A percentile compares a stretch with the other conserved stretches of the same genome.
Conservation (phyloP, 1,284 basidiomycete species). For the Fomitopsis palustris region DNA sequence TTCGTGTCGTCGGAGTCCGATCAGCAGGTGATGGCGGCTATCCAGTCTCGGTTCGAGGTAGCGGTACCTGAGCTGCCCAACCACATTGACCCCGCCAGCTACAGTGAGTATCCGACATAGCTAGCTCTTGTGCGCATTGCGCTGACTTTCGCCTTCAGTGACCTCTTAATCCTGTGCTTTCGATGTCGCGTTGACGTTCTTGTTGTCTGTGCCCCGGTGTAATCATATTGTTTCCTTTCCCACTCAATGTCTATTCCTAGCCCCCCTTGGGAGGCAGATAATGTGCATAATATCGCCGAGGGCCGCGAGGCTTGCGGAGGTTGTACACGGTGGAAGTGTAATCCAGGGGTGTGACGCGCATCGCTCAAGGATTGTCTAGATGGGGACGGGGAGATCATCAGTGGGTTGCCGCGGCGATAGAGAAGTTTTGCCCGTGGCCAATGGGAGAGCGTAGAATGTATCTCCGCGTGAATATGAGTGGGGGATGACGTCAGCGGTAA, state of each 20-base stretch:
- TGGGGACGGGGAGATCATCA: background rate
- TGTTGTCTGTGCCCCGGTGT: slow-evolving; percentile 11
- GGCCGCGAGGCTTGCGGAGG: background rate
- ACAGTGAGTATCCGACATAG: slow-evolving; percentile 55
- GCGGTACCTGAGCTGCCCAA: slow-evolving; percentile 92
- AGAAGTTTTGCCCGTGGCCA: background rate
- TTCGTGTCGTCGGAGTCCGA: slow-evolving; percentile 93
- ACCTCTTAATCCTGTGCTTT: slow-evolving; percentile 32
- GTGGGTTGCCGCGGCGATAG: background rate
- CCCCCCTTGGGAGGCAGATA: background rate
- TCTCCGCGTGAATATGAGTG: background rate
- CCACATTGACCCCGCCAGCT: slow-evolving; percentile 84
- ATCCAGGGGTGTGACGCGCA: background rate
- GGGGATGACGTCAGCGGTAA: background rate
- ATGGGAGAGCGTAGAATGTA: background rate
- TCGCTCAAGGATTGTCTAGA: background rate
- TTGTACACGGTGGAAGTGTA: background rate
- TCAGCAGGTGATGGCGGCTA: slow-evolving; percentile 88
- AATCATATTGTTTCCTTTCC: slow-evolving; percentile 15
- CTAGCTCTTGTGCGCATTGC: background rate
- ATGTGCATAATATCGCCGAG: background rate
- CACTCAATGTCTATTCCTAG: slow-evolving; percentile 2
- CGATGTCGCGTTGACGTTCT: slow-evolving; percentile 9
- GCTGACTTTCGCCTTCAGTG: slow-evolving; percentile 24
- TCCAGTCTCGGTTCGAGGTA: slow-evolving; percentile 91